These are phyloP conservation scores for Parachaetomium inaequale DNA, from an alignment of 495 filamentous ascomycete species.

Conservation along the genomic window DNA sequence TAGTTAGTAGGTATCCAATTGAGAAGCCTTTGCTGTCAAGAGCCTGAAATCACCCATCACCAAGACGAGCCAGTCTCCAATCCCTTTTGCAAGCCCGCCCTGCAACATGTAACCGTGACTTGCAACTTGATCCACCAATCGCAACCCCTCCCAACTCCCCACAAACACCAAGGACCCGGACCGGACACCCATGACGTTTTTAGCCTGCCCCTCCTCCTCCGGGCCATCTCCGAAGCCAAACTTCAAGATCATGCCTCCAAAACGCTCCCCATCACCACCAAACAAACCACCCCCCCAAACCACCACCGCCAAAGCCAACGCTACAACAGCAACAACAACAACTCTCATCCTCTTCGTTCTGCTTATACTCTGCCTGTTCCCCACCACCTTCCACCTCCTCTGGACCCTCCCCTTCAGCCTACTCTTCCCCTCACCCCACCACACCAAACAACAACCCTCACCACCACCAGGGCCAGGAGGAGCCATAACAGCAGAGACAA, in stretches of 20 bases:
- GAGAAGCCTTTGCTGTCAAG: too few relatives aligned
- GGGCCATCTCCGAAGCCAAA: neutral
- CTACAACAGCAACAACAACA: slow-evolving; percentile 14
- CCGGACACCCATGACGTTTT: slow-evolving; percentile 13
- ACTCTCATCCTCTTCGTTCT: slow-evolving; percentile 45
- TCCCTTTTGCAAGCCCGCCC: too few relatives aligned
- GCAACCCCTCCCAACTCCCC: neutral
- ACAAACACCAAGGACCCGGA: neutral
- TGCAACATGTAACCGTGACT: too few relatives aligned
- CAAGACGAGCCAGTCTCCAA: too few relatives aligned
- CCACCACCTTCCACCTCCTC: slow-evolving; percentile 50
- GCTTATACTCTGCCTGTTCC: slow-evolving; percentile 55
- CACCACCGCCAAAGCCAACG: neutral
- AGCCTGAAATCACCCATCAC: too few relatives aligned
- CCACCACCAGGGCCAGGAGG: slow-evolving; percentile 5
- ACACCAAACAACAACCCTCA: slow-evolving; percentile 9
- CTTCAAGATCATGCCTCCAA: slow-evolving; percentile 17
- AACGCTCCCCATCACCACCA: slow-evolving; percentile 8
- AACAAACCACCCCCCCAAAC: neutral
- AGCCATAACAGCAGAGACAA: slow-evolving; percentile 19
- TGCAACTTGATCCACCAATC: too few relatives aligned
- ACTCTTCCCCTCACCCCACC: slow-evolving; percentile 15
- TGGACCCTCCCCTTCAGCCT: slow-evolving; percentile 37
- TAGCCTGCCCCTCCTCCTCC: slow-evolving; percentile 9
- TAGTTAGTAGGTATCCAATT: too few relatives aligned